These are phyloP conservation scores for Yamadazyma diddensiae DNA, from an alignment of 1,139 yeast species.

Conservation along the genomic window DNA sequence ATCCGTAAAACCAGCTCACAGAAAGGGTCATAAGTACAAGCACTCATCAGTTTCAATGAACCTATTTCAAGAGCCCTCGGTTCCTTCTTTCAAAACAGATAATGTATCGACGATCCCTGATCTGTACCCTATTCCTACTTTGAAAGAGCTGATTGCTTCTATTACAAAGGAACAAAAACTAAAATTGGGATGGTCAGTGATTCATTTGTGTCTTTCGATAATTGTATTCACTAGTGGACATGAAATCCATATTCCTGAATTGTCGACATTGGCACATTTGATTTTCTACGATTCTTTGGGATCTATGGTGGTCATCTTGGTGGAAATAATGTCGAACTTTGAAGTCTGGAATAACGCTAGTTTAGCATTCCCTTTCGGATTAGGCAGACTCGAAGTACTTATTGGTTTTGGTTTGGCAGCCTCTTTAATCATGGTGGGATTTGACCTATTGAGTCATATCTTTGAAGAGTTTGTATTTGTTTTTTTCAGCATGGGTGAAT, in stretches of 20 bases:
- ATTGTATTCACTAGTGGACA: slow-evolving; percentile 62
- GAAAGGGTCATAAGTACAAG: slow-evolving; percentile 93
- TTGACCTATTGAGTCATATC: slow-evolving; percentile 82
- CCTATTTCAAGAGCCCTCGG: slow-evolving; percentile 89
- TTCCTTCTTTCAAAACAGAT: slow-evolving; percentile 16
- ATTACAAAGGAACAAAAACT: slow-evolving; percentile 52
- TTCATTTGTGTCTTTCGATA: slow-evolving; percentile 57
- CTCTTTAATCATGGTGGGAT: slow-evolving; percentile 84
- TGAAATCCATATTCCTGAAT: slow-evolving; percentile 53
- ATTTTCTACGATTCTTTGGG: slow-evolving; percentile 86
- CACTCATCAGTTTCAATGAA: slow-evolving; percentile 98
- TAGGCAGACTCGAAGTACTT: slow-evolving; percentile 82
- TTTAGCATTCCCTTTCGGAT: slow-evolving; percentile 83
- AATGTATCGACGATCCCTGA: slow-evolving; percentile 71
- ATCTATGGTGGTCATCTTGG: slow-evolving; percentile 65
- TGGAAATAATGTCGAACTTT: slow-evolving; percentile 80
- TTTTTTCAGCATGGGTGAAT: slow-evolving; percentile 29
- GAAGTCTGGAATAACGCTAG: slow-evolving; percentile 90
- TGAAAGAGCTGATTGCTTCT: slow-evolving; percentile 57
- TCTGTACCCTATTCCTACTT: slow-evolving; percentile 75
- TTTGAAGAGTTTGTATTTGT: slow-evolving; percentile 67
- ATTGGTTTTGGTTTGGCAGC: slow-evolving; percentile 86
- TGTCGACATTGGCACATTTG: slow-evolving; percentile 82
- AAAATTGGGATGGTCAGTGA: slow-evolving; percentile 62
- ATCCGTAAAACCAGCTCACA: slow-evolving; percentile 58